Percentiles rank a stretch among this genome's conserved stretches.
These are phyloP conservation scores for Pezicula carpinea DNA, from an alignment of 2,329 filamentous ascomycete species.

Conservation along the genomic window DNA sequence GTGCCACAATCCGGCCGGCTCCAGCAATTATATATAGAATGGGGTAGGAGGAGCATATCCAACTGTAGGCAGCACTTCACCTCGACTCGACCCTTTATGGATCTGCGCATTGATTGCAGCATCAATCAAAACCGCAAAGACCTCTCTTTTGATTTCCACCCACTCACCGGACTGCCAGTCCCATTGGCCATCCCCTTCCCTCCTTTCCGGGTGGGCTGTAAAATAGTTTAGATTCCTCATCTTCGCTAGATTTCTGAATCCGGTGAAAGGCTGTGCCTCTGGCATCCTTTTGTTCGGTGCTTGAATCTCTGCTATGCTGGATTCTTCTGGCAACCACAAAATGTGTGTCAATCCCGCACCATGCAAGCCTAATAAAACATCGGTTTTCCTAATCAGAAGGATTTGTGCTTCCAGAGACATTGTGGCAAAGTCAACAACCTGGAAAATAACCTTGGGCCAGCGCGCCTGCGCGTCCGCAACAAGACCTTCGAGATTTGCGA, in stretches of 20 bases:
- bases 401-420: conserved; percentile 20
- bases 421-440: conserved; percentile 16
- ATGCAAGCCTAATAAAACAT: conserved; percentile 21
- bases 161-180: conserved; percentile 17
- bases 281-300: conserved; percentile 3
- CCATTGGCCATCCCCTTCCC: conserved; percentile 2
- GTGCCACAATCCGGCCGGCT: too few relatives aligned
- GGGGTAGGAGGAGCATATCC: not conserved
- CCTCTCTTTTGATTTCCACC: conserved; percentile 16
- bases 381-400: conserved; percentile 12
- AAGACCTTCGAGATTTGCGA: conserved; percentile 12
- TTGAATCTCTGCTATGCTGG: conserved; percentile 15
- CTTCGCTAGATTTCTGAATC: conserved; percentile 11
- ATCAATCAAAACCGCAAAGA: conserved; percentile 14
- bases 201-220: conserved; percentile 5
- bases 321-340: conserved; percentile 20
- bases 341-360: conserved; percentile 23
- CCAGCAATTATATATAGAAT: too few relatives aligned
- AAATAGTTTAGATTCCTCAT: conserved; percentile 10
- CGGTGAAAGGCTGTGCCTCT: conserved; percentile 1
- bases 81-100: conserved; percentile 4
- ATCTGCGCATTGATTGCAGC: conserved; percentile 12
- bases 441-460: conserved; percentile 15
- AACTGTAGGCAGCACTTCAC: conserved; percentile 4
- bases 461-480: conserved; percentile 8